A percentile compares a stretch with the other conserved stretches of the same genome.
Conservation (phyloP, 106 monocot genomes). For the Agapanthus africanus region DNA sequence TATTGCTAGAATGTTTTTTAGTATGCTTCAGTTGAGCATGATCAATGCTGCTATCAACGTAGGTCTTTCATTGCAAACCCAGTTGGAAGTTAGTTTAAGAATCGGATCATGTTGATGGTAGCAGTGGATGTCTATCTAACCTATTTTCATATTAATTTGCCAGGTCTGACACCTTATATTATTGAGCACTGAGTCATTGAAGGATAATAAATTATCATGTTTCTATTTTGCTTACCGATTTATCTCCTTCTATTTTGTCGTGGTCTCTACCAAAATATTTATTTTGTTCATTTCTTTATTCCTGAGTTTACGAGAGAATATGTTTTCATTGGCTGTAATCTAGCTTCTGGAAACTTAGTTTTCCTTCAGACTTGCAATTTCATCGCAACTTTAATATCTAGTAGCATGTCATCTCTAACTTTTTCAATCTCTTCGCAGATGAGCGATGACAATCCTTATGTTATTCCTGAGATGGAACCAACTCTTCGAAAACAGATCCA, state of each 20-base stretch:
- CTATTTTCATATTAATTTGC: too few species aligned
- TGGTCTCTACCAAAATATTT: not conserved
- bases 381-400: not conserved
- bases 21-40: too few species aligned
- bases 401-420: not conserved
- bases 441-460: slow-evolving; percentile 91
- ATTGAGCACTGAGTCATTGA: too few species aligned
- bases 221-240: not conserved
- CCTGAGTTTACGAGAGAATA: not conserved
- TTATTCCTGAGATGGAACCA: slow-evolving; percentile 97
- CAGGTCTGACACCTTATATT: too few species aligned
- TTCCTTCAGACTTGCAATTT: not conserved
- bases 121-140: too few species aligned
- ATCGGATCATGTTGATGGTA: too few species aligned
- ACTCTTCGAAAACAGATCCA: slow-evolving; percentile 94
- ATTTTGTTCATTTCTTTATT: not conserved
- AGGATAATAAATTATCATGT: too few species aligned
- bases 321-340: not conserved
- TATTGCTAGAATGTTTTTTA: too few species aligned
- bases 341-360: not conserved
- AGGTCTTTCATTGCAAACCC: too few species aligned
- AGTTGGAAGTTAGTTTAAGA: too few species aligned
- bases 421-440: slow-evolving; percentile 43
- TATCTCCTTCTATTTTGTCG: not conserved
- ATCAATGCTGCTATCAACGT: too few species aligned